Percentiles rank a stretch among this genome's conserved stretches.
These are phyloP conservation scores for Oehlia diaphana DNA, from an alignment of 192 early-diverging fungal species.

Conservation along the genomic window DNA sequence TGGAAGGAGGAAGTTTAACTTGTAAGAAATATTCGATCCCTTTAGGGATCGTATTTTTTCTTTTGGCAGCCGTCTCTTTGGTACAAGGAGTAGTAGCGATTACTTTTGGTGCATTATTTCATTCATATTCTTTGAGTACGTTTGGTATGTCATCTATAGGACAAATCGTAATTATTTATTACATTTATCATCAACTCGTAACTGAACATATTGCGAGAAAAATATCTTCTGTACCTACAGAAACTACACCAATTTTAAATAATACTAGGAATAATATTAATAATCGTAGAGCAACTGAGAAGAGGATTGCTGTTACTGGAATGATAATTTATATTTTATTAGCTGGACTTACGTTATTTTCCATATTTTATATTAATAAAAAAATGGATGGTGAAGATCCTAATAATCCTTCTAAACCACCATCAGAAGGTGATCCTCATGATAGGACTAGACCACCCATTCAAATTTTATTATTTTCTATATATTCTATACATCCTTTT, in stretches of 20 bases:
- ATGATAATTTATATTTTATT: background rate
- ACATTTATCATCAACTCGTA: background rate
- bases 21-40: background rate
- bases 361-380: background rate
- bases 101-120: background rate
- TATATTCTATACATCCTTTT: background rate
- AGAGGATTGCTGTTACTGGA: background rate
- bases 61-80: background rate
- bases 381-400: background rate
- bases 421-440: background rate
- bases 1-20: no score
- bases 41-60: background rate
- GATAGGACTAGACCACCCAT: background rate
- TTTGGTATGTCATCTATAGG: background rate
- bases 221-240: background rate
- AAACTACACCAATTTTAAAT: background rate
- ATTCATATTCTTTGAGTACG: background rate
- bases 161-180: background rate
- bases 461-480: background rate
- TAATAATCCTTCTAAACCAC: background rate
- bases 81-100: background rate
- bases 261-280: background rate
- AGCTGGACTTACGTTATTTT: background rate
- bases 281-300: background rate
- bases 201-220: background rate